These are phyloP conservation scores for Cyanidioschyzon merolae DNA, from an alignment of 23 red algal genomes.

Conservation along the genomic window DNA sequence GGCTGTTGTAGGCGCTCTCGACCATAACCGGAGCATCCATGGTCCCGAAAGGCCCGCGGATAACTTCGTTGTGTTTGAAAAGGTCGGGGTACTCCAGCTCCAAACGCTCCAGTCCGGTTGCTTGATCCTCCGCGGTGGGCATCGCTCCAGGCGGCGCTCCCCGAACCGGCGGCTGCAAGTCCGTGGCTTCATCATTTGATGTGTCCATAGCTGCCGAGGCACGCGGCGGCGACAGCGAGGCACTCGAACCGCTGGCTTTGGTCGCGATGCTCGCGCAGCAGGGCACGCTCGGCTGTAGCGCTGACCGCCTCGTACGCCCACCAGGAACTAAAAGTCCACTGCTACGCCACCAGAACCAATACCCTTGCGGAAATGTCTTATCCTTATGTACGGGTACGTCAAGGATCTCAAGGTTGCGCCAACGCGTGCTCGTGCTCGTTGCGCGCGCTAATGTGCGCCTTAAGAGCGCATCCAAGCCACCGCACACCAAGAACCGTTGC, in stretches of 20 bases:
- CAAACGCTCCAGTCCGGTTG: conserved; percentile 64
- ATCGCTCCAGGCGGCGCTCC: conserved; percentile 36
- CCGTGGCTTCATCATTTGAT: neutral
- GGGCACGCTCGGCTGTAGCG: too few species aligned
- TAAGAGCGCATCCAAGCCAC: neutral
- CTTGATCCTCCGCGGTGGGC: conserved; percentile 60
- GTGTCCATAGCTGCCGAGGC: neutral
- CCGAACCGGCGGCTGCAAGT: neutral
- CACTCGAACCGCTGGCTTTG: neutral
- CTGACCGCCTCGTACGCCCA: too few species aligned
- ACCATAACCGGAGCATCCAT: conserved; percentile 56
- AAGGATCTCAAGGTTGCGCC: too few species aligned
- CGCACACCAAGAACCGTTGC: neutral
- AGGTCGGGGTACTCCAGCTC: conserved; percentile 79
- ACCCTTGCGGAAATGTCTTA: too few species aligned
- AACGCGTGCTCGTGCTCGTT: too few species aligned
- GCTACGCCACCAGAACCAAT: too few species aligned
- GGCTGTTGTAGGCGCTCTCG: conserved; percentile 51
- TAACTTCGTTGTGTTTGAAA: conserved; percentile 79
- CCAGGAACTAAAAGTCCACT: too few species aligned
- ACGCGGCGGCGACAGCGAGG: neutral
- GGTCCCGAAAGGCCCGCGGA: conserved; percentile 76
- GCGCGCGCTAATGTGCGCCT: too few species aligned
- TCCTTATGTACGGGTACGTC: too few species aligned
- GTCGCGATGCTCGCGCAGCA: neutral